Evolutionary conservation across 2,329 filamentous ascomycete species (phyloP).

Genomic region (Pochonia chlamydosporia): DNA sequence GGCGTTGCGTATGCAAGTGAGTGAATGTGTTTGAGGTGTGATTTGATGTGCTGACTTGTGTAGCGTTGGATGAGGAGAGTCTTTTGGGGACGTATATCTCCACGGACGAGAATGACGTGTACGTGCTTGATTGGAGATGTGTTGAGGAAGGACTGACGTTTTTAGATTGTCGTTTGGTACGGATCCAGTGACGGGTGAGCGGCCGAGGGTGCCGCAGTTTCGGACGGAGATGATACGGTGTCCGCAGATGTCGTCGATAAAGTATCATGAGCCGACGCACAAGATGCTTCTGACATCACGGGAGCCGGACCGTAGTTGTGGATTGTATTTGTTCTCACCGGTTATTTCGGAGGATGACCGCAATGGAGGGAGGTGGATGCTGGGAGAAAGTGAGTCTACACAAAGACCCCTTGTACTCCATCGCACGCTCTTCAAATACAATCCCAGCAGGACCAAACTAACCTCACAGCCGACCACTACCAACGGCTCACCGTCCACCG

Average conservation of each 20-base stretch:
- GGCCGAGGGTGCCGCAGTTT: constrained; percentile 8
- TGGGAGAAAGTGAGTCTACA: constrained; percentile 27
- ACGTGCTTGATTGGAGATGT: constrained; percentile 9
- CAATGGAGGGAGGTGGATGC: constrained; percentile 29
- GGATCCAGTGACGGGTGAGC: constrained; percentile 3
- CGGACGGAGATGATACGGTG: constrained; percentile 31
- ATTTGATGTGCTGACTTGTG: constrained; percentile 6
- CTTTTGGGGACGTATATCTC: constrained; percentile 37
- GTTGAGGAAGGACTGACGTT: not conserved
- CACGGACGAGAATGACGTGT: constrained; percentile 37
- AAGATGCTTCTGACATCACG: constrained; percentile 37
- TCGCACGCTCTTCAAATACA: not conserved
- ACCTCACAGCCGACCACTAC: constrained; percentile 23
- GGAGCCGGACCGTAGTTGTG: constrained; percentile 22
- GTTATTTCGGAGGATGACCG: constrained; percentile 20
- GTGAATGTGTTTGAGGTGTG: too few species aligned
- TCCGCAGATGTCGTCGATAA: constrained; percentile 39
- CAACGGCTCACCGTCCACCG: constrained; percentile 24
- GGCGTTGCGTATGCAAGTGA: constrained; percentile 39
- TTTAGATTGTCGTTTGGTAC: constrained; percentile 10
- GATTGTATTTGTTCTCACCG: constrained; percentile 34
- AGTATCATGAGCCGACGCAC: constrained; percentile 37
- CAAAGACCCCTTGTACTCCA: not conserved
- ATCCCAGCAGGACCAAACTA: not conserved
- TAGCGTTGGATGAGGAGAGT: constrained; percentile 28